These are phyloP conservation scores for Aurantiochytrium sp. DNA, from an alignment of 108 stramenopile species.

Conservation along the genomic window DNA sequence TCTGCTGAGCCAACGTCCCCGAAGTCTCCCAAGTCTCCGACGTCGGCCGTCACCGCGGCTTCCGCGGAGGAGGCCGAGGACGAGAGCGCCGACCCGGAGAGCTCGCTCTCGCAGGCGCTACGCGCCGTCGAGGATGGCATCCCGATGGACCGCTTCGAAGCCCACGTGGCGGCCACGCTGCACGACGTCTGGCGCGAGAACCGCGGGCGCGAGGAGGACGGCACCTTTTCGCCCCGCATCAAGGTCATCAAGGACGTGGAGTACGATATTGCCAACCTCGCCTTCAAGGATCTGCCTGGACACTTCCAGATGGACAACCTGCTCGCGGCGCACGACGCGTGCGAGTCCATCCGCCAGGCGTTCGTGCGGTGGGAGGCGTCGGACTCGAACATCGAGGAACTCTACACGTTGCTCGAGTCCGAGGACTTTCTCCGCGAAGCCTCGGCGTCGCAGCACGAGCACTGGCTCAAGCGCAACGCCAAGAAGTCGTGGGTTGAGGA, in stretches of 20 bases:
- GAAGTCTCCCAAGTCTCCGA: not conserved
- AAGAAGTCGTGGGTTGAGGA: constrained; percentile 26
- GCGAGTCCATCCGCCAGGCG: not conserved
- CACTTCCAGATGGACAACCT: constrained; percentile 26
- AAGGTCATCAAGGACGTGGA: constrained; percentile 29
- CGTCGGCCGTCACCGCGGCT: not conserved
- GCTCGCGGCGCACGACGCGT: not conserved
- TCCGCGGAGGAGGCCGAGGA: not conserved
- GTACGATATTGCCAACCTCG: constrained; percentile 24
- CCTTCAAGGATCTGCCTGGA: not conserved
- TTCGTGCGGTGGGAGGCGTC: not conserved
- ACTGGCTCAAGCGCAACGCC: constrained; percentile 10
- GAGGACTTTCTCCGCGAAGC: not conserved
- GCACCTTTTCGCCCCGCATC: not conserved
- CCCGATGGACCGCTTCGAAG: constrained; percentile 17
- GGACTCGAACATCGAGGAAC: not conserved
- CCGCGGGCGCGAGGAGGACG: not conserved
- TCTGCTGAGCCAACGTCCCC: not conserved
- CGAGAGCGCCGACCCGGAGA: not conserved
- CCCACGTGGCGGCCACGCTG: constrained; percentile 12
- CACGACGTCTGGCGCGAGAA: constrained; percentile 30
- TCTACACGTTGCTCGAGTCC: not conserved
- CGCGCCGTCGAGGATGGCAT: not conserved
- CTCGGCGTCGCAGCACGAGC: constrained; percentile 3
- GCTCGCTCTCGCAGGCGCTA: not conserved